These are phyloP conservation scores for Yamadazyma kitorensis DNA, from an alignment of 805 yeast genomes.

Conservation along the genomic window DNA sequence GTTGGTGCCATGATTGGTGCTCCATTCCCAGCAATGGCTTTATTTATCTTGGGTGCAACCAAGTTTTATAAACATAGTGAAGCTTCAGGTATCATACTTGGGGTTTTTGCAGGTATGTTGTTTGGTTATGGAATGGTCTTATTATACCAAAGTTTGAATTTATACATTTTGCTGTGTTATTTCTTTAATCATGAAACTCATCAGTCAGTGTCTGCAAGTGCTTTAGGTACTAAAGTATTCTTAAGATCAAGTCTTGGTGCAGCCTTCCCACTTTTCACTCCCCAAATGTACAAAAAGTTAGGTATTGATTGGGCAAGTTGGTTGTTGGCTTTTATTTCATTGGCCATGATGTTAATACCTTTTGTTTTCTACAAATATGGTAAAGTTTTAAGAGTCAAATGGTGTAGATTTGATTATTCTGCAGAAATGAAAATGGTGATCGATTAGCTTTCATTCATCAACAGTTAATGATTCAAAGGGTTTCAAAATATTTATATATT, in stretches of 20 bases:
- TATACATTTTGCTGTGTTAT: slow-evolving; percentile 88
- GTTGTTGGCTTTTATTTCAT: slow-evolving; percentile 71
- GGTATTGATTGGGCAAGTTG: slow-evolving; percentile 82
- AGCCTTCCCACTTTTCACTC: slow-evolving; percentile 78
- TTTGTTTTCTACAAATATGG: slow-evolving; percentile 71
- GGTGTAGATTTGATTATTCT: slow-evolving; percentile 65
- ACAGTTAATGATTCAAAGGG: no score
- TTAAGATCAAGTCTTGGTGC: slow-evolving; percentile 84
- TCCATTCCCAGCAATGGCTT: slow-evolving; percentile 77
- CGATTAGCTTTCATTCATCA: no score
- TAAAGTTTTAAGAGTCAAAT: slow-evolving; percentile 53
- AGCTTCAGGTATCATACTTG: no score
- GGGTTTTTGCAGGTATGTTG: slow-evolving; percentile 57
- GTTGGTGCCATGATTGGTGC: slow-evolving; percentile 81
- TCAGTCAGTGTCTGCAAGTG: slow-evolving; percentile 74
- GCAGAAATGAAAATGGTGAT: slow-evolving; percentile 9
- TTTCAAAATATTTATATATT: no score
- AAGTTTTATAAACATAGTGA: slow-evolving; percentile 64
- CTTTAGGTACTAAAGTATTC: slow-evolving; percentile 78
- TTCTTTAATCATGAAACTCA: slow-evolving; percentile 26
- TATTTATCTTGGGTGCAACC: slow-evolving; percentile 80
- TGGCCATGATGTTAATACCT: slow-evolving; percentile 74
- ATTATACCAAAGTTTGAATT: slow-evolving; percentile 58
- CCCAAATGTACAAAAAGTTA: slow-evolving; percentile 71
- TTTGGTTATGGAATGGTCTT: slow-evolving; percentile 63